These are phyloP conservation scores for Noccaea bulbosa DNA, from an alignment of 345 rosid genomes.

Conservation along the genomic window DNA sequence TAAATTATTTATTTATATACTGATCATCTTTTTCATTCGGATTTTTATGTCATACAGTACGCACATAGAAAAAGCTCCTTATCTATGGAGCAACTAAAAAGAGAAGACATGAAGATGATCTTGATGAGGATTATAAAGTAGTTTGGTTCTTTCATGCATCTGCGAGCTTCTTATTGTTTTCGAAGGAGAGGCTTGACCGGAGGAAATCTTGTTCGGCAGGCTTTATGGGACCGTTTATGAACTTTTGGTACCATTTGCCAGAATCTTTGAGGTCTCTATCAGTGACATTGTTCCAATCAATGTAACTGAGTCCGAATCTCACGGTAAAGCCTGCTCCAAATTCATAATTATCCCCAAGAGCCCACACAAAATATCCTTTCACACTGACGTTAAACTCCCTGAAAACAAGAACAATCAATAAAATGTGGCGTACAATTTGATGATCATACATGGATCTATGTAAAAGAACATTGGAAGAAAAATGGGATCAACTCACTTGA, in stretches of 20 bases:
- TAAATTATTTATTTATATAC: too few relatives aligned
- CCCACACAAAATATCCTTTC: slow-evolving; percentile 29
- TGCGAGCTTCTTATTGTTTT: neutral
- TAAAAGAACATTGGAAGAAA: neutral
- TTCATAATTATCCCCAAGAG: slow-evolving; percentile 35
- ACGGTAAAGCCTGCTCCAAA: slow-evolving; percentile 12
- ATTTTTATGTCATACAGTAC: neutral
- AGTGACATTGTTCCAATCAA: neutral
- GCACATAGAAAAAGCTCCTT: slow-evolving; percentile 1
- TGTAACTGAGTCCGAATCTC: slow-evolving; percentile 31
- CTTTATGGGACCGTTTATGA: neutral
- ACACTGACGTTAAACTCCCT: slow-evolving; percentile 6
- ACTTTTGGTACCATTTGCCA: slow-evolving; percentile 9
- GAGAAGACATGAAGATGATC: slow-evolving; percentile 26
- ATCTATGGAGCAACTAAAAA: slow-evolving; percentile 17
- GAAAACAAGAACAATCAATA: neutral
- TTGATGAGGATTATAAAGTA: neutral
- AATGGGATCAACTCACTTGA: slow-evolving; percentile 26
- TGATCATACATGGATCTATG: neutral
- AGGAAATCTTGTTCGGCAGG: slow-evolving; percentile 1
- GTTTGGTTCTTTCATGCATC: slow-evolving; percentile 9
- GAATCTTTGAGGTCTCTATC: slow-evolving; percentile 29
- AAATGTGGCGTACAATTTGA: too few relatives aligned
- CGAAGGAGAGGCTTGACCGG: neutral
- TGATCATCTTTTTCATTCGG: neutral